phyloP scores from a whole-genome alignment of 2,329 filamentous ascomycete species.

The Aspergillus neoniger region DNA sequence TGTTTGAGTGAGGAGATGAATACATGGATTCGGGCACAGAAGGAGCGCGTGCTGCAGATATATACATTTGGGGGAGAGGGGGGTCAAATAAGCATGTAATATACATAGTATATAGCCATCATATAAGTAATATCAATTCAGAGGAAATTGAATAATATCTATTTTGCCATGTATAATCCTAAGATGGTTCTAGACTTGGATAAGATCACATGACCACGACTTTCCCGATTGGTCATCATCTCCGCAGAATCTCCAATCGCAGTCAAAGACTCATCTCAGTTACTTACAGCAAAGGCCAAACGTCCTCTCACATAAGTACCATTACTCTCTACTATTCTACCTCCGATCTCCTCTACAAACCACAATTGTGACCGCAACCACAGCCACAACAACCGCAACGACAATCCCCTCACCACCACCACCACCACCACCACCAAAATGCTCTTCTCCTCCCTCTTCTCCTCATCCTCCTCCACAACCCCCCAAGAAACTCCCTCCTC shows the following conservation, averaged over 20 bases:
- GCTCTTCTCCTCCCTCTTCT: conserved; percentile 15
- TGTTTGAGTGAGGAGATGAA: conserved; percentile 22
- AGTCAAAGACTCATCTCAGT: not conserved
- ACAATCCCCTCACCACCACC: not conserved
- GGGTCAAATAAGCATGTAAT: not conserved
- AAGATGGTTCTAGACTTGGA: no score
- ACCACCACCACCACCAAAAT: conserved; percentile 15
- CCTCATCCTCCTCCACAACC: conserved; percentile 16
- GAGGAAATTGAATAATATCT: no score
- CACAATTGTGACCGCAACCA: not conserved
- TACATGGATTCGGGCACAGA: conserved; percentile 27
- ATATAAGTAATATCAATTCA: not conserved
- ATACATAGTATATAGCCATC: not conserved
- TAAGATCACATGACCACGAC: not conserved
- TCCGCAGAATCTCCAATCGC: conserved; percentile 3
- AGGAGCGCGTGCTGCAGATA: conserved; percentile 27
- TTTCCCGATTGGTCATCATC: conserved; percentile 6
- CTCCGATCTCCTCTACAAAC: not conserved
- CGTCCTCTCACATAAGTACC: not conserved
- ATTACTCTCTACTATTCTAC: not conserved
- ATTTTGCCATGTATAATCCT: no score
- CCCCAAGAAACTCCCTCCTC: conserved; percentile 3
- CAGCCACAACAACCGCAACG: not conserved
- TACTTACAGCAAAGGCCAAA: not conserved
- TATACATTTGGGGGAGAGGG: conserved; percentile 20